A percentile compares a stretch with the other conserved stretches of the same genome.
phyloP scores from a whole-genome alignment of 2,329 filamentous ascomycete species.

The Xylariomycetidae sp. region DNA sequence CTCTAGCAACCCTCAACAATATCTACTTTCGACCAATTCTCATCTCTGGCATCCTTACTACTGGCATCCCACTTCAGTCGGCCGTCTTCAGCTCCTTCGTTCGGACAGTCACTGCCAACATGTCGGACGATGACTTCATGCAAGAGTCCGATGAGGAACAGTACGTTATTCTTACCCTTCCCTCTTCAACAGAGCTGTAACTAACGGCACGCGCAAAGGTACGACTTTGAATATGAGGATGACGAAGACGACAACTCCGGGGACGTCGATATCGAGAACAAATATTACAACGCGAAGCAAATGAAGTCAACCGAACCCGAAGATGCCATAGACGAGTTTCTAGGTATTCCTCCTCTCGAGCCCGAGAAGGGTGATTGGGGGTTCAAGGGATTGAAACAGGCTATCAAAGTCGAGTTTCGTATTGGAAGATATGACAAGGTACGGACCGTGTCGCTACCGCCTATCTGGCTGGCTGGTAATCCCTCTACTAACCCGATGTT shows the following conservation, averaged over 20 bases:
- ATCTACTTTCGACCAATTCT: too few relatives aligned
- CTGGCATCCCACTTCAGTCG: too few relatives aligned
- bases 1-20: too few relatives aligned
- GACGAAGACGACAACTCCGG: constrained; percentile 83
- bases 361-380: constrained; percentile 96
- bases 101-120: constrained; percentile 32
- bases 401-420: constrained; percentile 94
- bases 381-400: constrained; percentile 96
- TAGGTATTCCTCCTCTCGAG: constrained; percentile 81
- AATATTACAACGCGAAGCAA: constrained; percentile 99
- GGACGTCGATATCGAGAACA: constrained; percentile 96
- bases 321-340: constrained; percentile 85
- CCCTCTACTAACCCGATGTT: constrained; percentile 6
- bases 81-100: too few relatives aligned
- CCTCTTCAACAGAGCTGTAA: too few relatives aligned
- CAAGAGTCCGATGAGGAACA: constrained; percentile 85
- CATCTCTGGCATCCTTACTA: too few relatives aligned
- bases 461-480: not conserved
- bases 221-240: constrained; percentile 96
- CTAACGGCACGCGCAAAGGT: constrained; percentile 48
- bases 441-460: constrained; percentile 4
- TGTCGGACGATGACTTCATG: constrained; percentile 93
- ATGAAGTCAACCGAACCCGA: constrained; percentile 83
- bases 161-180: constrained; percentile 46
- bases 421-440: constrained; percentile 85